phyloP scores from a whole-genome alignment of 208 protist species.

The Leishmania mexicana region DNA sequence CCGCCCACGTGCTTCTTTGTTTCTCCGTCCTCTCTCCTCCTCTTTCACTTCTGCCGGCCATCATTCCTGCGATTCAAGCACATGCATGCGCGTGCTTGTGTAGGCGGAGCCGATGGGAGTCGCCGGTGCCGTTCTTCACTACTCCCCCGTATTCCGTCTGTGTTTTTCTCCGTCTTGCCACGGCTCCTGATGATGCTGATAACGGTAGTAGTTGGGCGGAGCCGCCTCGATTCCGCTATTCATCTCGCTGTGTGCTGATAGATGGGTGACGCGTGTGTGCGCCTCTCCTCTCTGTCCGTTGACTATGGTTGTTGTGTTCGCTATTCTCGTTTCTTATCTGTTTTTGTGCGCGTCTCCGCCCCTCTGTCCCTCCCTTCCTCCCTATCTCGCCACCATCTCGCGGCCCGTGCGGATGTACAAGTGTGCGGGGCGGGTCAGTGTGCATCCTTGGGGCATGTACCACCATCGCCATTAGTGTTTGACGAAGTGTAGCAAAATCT shows the following conservation, averaged over 20 bases:
- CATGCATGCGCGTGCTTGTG: conserved; percentile 25
- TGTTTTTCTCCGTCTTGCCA: neutral
- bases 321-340: neutral
- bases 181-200: neutral
- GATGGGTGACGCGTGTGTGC: neutral
- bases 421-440: neutral
- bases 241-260: neutral
- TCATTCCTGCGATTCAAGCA: neutral
- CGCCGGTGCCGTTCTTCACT: neutral
- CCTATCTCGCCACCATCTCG: neutral
- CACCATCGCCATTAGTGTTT: neutral
- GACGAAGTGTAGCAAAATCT: neutral
- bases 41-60: neutral
- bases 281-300: neutral
- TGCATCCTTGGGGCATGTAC: neutral
- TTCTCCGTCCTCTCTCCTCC: neutral
- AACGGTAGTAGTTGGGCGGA: neutral
- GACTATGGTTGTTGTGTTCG: neutral
- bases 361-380: neutral
- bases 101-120: neutral
- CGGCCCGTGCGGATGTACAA: neutral
- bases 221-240: neutral
- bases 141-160: neutral
- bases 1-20: neutral
- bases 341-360: neutral